These are phyloP conservation scores for Thalassiosira hispida DNA, from an alignment of 352 stramenopile species.

Conservation along the genomic window DNA sequence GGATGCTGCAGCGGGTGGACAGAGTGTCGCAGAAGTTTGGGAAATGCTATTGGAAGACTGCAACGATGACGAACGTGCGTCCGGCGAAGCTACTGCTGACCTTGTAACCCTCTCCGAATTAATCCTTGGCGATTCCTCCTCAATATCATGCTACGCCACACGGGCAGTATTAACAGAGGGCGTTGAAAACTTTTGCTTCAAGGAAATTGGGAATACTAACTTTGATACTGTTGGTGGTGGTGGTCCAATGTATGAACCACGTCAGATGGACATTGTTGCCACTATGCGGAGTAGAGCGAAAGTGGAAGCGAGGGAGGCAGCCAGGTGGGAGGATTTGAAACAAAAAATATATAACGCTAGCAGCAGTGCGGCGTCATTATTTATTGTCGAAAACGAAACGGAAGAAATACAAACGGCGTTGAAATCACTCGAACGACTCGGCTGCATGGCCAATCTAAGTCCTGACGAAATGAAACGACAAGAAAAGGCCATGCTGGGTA, in stretches of 20 bases:
- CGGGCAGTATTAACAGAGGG: slow-evolving; percentile 10
- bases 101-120: slow-evolving; percentile 12
- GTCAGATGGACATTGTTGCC: slow-evolving; percentile 14
- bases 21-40: slow-evolving; percentile 14
- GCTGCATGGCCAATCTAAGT: slow-evolving; percentile 18
- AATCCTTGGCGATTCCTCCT: slow-evolving; percentile 13
- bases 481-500: slow-evolving; percentile 10
- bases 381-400: slow-evolving; percentile 6
- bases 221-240: not conserved
- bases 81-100: not conserved
- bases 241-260: slow-evolving; percentile 20
- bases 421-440: slow-evolving; percentile 16
- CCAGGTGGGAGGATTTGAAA: slow-evolving; percentile 15
- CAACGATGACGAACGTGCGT: too few relatives aligned
- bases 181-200: slow-evolving; percentile 27
- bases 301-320: slow-evolving; percentile 9
- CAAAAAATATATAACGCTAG: slow-evolving; percentile 12
- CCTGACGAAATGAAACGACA: slow-evolving; percentile 15
- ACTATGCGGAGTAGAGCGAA: not conserved
- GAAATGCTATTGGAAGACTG: slow-evolving; percentile 26
- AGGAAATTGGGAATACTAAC: slow-evolving; percentile 4
- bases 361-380: not conserved
- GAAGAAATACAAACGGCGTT: slow-evolving; percentile 26
- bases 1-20: not conserved
- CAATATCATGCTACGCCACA: slow-evolving; percentile 21